Percentiles rank a stretch among this genome's conserved stretches.
Evolutionary conservation across 176 grass and related monocot species (phyloP).

Genomic region (Typha latifolia): DNA sequence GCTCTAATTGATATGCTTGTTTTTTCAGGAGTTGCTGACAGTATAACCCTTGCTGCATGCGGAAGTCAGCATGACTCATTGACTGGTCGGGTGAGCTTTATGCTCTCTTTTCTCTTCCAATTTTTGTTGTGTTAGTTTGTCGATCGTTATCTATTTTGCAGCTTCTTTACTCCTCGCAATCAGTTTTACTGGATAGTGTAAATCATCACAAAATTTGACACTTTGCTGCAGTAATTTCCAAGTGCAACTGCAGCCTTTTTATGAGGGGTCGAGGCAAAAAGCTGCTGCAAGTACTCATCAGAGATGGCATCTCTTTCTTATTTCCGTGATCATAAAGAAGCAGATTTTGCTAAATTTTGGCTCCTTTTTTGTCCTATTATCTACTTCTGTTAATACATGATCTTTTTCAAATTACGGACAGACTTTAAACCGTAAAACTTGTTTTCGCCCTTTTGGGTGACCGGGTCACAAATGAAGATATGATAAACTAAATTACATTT

Average conservation of each 20-base stretch:
- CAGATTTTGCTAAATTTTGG: too few relatives aligned
- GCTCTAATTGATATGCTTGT: neutral
- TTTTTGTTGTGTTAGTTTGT: neutral
- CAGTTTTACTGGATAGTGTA: neutral
- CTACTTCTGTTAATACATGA: too few relatives aligned
- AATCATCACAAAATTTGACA: neutral
- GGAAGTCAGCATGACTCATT: neutral
- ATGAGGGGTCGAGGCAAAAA: neutral
- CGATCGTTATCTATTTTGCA: neutral
- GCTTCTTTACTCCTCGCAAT: neutral
- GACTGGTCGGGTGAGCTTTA: constrained; percentile 1
- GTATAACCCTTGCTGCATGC: neutral
- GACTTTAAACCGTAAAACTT: too few relatives aligned
- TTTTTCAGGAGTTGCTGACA: constrained; percentile 10
- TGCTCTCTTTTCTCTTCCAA: neutral
- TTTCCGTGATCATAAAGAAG: too few relatives aligned
- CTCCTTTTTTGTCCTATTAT: too few relatives aligned
- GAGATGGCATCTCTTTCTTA: too few relatives aligned
- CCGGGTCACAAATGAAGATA: too few relatives aligned
- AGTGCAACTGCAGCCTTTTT: neutral
- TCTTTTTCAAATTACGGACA: too few relatives aligned
- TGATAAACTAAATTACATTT: too few relatives aligned
- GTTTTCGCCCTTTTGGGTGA: too few relatives aligned
- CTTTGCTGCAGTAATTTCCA: neutral
- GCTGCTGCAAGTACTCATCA: too few relatives aligned